These are phyloP conservation scores for Myxozyma sirexii DNA, from an alignment of 805 yeast genomes.

Conservation along the genomic window DNA sequence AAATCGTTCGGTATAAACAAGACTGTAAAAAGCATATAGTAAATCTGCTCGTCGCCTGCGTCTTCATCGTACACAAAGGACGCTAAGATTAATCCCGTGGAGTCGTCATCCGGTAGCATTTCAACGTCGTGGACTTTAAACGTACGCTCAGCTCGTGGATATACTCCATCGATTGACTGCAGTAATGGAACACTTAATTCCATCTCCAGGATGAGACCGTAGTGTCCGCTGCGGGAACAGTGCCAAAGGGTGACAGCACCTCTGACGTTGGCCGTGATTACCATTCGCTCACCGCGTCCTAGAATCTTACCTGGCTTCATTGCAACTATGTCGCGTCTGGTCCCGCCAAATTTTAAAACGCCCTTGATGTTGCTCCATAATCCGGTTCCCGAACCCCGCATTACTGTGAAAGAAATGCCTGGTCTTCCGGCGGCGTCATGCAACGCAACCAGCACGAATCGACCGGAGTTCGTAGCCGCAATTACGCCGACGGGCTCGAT, in stretches of 20 bases:
- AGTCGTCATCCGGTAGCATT: conserved; percentile 48
- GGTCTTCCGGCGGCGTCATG: conserved; percentile 73
- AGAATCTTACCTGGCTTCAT: conserved; percentile 57
- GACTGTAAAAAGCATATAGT: conserved; percentile 57
- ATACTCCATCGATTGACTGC: conserved; percentile 49
- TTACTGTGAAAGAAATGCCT: conserved; percentile 33
- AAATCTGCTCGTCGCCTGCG: conserved; percentile 37
- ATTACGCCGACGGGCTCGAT: conserved; percentile 77
- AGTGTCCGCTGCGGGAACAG: conserved; percentile 50
- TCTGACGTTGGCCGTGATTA: conserved; percentile 47
- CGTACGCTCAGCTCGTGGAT: conserved; percentile 56
- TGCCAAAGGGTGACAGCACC: conserved; percentile 57
- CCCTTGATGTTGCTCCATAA: conserved; percentile 38
- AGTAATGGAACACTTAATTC: conserved; percentile 45
- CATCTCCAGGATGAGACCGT: conserved; percentile 46
- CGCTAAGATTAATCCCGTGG: conserved; percentile 54
- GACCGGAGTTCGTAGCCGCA: conserved; percentile 68
- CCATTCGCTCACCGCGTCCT: conserved; percentile 54
- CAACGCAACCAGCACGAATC: conserved; percentile 62
- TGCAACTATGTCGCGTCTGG: conserved; percentile 54
- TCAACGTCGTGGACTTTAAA: conserved; percentile 65
- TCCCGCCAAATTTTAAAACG: conserved; percentile 35
- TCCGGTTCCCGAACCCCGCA: conserved; percentile 40
- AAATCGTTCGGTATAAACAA: conserved; percentile 55
- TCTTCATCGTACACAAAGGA: conserved; percentile 46